Conservation (phyloP, 345 rosid genomes). For the Eucalyptus erythrocorys region DNA sequence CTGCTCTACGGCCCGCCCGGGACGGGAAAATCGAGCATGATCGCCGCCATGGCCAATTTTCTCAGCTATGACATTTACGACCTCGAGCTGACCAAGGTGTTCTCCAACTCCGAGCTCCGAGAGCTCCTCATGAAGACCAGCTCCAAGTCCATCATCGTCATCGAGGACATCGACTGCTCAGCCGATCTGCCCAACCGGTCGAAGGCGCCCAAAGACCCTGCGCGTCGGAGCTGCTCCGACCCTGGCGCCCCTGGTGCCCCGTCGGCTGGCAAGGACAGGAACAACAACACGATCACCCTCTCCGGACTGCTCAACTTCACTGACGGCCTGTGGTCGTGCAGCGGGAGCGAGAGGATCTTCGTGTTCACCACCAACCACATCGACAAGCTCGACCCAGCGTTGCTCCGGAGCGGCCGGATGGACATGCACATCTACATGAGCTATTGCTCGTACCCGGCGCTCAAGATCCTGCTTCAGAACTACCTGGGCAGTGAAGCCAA, state of each 20-base stretch:
- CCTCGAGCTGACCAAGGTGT: constrained; percentile 86
- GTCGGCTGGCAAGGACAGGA: constrained; percentile 16
- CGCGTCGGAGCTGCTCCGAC: constrained; percentile 20
- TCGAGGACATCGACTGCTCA: constrained; percentile 91
- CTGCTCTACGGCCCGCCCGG: constrained; percentile 88
- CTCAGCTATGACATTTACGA: constrained; percentile 90
- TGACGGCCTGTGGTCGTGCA: neutral
- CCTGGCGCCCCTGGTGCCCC: constrained; percentile 13
- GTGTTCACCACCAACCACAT: neutral
- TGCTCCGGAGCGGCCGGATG: neutral
- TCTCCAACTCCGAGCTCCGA: constrained; percentile 72
- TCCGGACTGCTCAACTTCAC: constrained; percentile 79
- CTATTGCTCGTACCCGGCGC: constrained; percentile 55
- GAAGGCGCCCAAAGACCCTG: constrained; percentile 3
- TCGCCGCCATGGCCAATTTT: constrained; percentile 95
- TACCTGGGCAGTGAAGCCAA: constrained; percentile 39
- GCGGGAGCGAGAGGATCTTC: neutral
- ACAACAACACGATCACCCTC: constrained; percentile 46
- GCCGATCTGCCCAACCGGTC: constrained; percentile 55
- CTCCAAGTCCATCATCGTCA: constrained; percentile 83
- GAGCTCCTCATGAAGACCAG: constrained; percentile 80
- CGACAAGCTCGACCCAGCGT: neutral
- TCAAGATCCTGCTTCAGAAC: constrained; percentile 66
- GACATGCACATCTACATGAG: constrained; percentile 41
- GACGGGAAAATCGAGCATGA: constrained; percentile 94